Evolutionary conservation across 2,329 filamentous ascomycete genomes (phyloP).

Genomic region (Neonectria punicea): DNA sequence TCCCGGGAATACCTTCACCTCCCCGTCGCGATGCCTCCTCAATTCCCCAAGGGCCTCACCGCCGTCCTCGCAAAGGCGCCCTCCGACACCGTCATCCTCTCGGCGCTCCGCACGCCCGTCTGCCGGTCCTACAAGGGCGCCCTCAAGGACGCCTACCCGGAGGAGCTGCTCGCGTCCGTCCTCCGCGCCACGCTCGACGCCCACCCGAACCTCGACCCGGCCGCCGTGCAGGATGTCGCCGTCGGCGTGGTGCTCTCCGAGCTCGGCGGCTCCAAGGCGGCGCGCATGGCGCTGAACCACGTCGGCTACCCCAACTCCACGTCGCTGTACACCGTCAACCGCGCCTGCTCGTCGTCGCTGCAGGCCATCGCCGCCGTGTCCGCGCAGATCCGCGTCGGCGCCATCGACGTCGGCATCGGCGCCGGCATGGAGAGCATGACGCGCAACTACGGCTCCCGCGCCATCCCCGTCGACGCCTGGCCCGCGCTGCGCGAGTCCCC

Average conservation of each 20-base stretch:
- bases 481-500: slow-evolving; percentile 72
- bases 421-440: slow-evolving; percentile 98
- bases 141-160: slow-evolving; percentile 89
- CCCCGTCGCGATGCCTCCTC: slow-evolving; percentile 17
- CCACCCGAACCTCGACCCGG: slow-evolving; percentile 77
- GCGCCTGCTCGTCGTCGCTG: slow-evolving; percentile 83
- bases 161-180: slow-evolving; percentile 81
- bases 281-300: slow-evolving; percentile 90
- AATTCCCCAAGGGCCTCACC: slow-evolving; percentile 66
- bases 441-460: slow-evolving; percentile 83
- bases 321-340: slow-evolving; percentile 86
- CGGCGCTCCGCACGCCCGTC: slow-evolving; percentile 88
- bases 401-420: slow-evolving; percentile 79
- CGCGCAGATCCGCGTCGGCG: slow-evolving; percentile 78
- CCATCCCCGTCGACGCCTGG: slow-evolving; percentile 88
- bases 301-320: slow-evolving; percentile 79
- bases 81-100: slow-evolving; percentile 87
- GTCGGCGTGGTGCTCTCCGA: slow-evolving; percentile 92
- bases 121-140: slow-evolving; percentile 85
- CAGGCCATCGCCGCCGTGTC: slow-evolving; percentile 81
- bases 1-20: slow-evolving; percentile 23
- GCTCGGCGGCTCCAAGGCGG: slow-evolving; percentile 89
- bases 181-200: slow-evolving; percentile 61
- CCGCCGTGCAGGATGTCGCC: slow-evolving; percentile 77
- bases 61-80: slow-evolving; percentile 82